Base-by-base conservation (phyloP, 2,329 filamentous ascomycete genomes). In the Clarireedia monteithiana region DNA sequence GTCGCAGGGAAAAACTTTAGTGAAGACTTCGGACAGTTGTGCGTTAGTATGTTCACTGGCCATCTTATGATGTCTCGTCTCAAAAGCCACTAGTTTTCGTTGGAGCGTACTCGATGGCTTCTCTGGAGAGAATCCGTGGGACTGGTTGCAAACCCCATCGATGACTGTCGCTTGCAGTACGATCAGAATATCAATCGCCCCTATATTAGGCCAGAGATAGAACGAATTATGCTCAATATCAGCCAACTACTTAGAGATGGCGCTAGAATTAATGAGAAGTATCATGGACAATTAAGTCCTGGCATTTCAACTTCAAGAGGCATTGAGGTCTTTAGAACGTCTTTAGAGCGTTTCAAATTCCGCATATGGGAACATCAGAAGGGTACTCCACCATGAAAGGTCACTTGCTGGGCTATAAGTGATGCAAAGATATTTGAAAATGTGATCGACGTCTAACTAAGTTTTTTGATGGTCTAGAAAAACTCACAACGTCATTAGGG, bases 401-500 rank as follows among this genome's bases (percentile, higher is more conserved):
- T 64, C 2, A 67, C 62, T 1, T 46, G 56, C 27, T 66, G 62
- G 61, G 58, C 61, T 0, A 50, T 68, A 12, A 57, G 63, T 24
- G 61, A 66, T 47, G 55, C 49, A 0, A 36, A 48, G 5, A 61
- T 62, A 14, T 66, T 67, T 46, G 56, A 61, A 34, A 24, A 10
- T 3, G 54, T 61, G 5, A 58, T 67, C 10, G 56, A 51, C 6
- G 52, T 1, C 56, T 66, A 5, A 55, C 49, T 3, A 55, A 57
- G 12, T 61, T 63, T 26, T n/a, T 67, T 6, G 61, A 66, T 30
- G 61, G 58, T 6, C 56, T 66, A 6, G 63, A 66, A 38, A 61
- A 48, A 4, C 59, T 64, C 17, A 64, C 64, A 0, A 51, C 20
- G 9, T 50, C 59, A 4, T 52, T 66, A 6, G 61, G 55, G 3